These are phyloP conservation scores for Solanum appendiculatum DNA, from an alignment of 257 asterid genomes.

Conservation along the genomic window DNA sequence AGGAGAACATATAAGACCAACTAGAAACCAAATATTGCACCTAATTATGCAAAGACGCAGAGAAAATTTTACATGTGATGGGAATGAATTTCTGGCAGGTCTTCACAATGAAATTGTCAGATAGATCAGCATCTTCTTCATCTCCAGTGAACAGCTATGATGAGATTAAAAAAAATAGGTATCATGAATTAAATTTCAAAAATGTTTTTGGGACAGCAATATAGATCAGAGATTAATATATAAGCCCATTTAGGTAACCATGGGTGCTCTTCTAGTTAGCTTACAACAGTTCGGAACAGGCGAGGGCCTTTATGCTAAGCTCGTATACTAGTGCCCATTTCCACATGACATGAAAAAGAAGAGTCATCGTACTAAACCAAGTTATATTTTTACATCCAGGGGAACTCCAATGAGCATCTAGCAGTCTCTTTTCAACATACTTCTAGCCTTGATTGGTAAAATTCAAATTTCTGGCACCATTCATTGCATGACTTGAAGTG, in stretches of 20 bases:
- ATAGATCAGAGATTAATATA: background rate
- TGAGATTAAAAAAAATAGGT: background rate
- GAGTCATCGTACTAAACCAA: background rate
- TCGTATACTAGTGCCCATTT: background rate
- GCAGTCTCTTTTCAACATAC: background rate
- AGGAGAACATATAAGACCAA: background rate
- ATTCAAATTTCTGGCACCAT: background rate
- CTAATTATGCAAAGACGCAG: background rate
- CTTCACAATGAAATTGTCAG: constrained; percentile 90
- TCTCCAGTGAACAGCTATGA: constrained; percentile 63
- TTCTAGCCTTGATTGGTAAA: background rate
- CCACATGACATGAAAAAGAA: background rate
- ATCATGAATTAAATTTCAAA: background rate
- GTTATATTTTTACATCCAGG: background rate
- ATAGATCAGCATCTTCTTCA: constrained; percentile 76
- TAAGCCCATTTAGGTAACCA: background rate
- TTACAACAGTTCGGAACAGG: background rate
- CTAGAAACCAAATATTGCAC: background rate
- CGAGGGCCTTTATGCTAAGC: background rate
- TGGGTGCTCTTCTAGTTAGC: background rate
- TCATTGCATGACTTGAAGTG: background rate
- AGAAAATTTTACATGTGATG: constrained; percentile 57
- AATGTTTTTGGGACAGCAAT: background rate
- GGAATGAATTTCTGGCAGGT: constrained; percentile 95
- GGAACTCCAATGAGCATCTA: background rate